Evolutionary conservation across 352 stramenopile species (phyloP).

Genomic region (Phytopythium litorale): DNA sequence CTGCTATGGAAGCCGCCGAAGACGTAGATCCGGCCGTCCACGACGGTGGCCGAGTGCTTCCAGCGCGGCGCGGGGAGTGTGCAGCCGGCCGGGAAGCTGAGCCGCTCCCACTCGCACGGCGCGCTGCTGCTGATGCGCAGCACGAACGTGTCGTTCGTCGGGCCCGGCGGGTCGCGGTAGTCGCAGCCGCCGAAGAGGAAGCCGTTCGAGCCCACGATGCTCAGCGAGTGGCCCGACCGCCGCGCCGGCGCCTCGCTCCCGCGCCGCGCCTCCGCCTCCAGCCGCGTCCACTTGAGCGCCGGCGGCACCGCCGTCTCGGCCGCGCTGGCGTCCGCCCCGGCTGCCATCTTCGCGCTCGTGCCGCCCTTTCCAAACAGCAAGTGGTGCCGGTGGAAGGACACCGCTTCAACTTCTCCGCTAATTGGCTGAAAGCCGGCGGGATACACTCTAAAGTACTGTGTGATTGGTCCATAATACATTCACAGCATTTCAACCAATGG

Average conservation of each 20-base stretch:
- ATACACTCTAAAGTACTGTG: background rate
- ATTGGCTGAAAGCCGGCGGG: constrained; percentile 8
- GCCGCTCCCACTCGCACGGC: constrained; percentile 70
- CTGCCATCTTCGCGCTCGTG: background rate
- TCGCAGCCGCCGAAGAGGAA: constrained; percentile 95
- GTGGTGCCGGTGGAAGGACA: background rate
- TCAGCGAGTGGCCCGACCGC: constrained; percentile 93
- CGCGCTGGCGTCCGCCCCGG: background rate
- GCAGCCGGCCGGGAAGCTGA: constrained; percentile 29
- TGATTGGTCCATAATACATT: constrained; percentile 14
- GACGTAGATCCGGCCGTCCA: constrained; percentile 89
- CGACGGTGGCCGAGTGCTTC: constrained; percentile 90
- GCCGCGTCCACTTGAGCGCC: constrained; percentile 49
- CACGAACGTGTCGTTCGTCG: constrained; percentile 93
- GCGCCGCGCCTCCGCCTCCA: constrained; percentile 46
- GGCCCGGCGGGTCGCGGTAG: constrained; percentile 82
- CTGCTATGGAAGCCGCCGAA: constrained; percentile 94
- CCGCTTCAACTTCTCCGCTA: background rate
- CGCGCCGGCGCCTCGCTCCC: constrained; percentile 85
- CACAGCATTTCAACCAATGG: constrained; percentile 13
- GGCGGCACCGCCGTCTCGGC: constrained; percentile 4
- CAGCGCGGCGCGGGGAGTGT: constrained; percentile 56
- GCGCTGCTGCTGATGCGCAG: constrained; percentile 80
- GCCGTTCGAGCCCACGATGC: constrained; percentile 80
- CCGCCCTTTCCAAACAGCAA: background rate